Evolutionary conservation across 2,329 filamentous ascomycete genomes (phyloP), one percentile per base, ranked within the genome.

Genomic region (Botrytis porri): DNA sequence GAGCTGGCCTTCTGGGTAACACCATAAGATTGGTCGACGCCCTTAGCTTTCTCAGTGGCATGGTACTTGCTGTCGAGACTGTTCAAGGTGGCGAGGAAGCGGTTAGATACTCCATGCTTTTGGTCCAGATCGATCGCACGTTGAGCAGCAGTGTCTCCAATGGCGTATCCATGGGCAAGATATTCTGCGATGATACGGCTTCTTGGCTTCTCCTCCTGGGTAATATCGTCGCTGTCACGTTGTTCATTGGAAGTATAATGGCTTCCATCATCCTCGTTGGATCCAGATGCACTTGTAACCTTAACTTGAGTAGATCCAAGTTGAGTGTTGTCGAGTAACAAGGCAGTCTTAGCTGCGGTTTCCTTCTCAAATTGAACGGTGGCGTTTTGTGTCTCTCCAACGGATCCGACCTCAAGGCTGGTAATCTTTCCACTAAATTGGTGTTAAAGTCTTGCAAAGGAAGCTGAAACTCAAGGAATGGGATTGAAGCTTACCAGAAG

Each of bases 311-410:
- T 93, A 74, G 92, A 85, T 76, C 95, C 95, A 69, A 99, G 92
- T 84, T 97, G 93, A 70, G 96, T 99, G 87, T 97, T 97, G 85
- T 98, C 95, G 76, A 99, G 91, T 74, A 99, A 92, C 59, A 98
- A 92, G 39, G 96, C 96, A 35, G 96, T 99, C 87, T 97, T 98
- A 74, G 95, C 95, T 69, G 96, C 96, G 22, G 95, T 97, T 82
- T 95, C 91, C 86, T 98, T 98, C 84, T 98, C 96, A 81, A 99
- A 99, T 70, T 90, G 95, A 76, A 99, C 95, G n/a, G 91, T 93
- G 73, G 96, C 96, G 67, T 90, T 90, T 84, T 98, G 94, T 77
- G 88, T 86, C 77, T 91, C 88, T 80, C 89, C 89, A 83, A 85
- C 69, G 83, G 84, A 84, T 41, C 90, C 93, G 80, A 98, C 88